phyloP scores from a whole-genome alignment of 139 green algal genomes.

The Edaphochlamys debaryana region DNA sequence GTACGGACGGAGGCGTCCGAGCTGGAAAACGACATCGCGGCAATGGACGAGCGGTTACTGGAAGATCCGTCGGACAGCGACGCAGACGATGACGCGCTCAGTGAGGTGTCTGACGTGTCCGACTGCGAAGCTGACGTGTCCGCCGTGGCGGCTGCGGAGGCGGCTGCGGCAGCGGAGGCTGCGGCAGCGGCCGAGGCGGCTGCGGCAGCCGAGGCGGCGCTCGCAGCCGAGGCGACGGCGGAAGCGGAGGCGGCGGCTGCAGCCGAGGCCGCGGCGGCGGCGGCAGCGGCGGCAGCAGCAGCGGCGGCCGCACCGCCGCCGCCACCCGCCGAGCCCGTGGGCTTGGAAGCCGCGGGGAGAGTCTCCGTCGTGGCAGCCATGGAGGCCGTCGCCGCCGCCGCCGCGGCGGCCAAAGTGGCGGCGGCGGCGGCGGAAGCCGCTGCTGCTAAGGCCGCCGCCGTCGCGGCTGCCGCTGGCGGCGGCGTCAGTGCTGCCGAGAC shows the following conservation, averaged over 20 bases:
- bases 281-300: not conserved
- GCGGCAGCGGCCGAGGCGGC: not conserved
- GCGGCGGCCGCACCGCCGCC: not conserved
- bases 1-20: not conserved
- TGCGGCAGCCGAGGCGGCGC: not conserved
- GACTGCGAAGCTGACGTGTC: not conserved
- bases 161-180: not conserved
- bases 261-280: not conserved
- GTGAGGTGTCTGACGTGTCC: not conserved
- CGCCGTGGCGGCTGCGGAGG: not conserved
- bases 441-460: not conserved
- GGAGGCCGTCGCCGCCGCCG: not conserved
- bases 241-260: not conserved
- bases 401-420: not conserved
- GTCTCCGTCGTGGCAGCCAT: too few species aligned
- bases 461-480: not conserved
- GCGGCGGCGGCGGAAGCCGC: too few species aligned
- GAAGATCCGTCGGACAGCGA: conserved; percentile 23
- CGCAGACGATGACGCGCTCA: not conserved
- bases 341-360: not conserved
- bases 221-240: not conserved
- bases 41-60: conserved; percentile 30
- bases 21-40: not conserved
- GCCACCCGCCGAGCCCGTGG: not conserved
- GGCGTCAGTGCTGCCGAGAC: too few species aligned